A percentile compares a stretch with the other conserved stretches of the same genome.
phyloP scores from a whole-genome alignment of 2,329 filamentous ascomycete genomes.

The Phyllosticta ampelicida region DNA sequence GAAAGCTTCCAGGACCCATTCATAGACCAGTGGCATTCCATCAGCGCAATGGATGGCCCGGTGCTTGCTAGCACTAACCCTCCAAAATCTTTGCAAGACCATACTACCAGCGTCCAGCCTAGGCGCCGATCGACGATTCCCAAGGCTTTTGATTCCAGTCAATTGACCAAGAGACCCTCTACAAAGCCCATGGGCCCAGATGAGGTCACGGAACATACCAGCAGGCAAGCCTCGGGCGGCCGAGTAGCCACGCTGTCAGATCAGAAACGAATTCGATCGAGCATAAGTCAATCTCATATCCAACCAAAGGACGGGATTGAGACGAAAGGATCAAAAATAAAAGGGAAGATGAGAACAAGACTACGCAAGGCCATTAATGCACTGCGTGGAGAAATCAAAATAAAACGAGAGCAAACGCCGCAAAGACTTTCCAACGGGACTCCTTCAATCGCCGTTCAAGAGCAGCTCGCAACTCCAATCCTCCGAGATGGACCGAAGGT shows the following conservation, averaged over 20 bases:
- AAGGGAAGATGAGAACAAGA: background rate
- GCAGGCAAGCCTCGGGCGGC: background rate
- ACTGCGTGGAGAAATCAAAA: background rate
- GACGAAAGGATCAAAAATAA: background rate
- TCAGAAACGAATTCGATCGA: background rate
- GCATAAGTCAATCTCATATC: background rate
- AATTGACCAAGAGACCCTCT: background rate
- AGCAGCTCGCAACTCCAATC: background rate
- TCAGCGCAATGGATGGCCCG: conserved; percentile 11
- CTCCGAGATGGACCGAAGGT: background rate
- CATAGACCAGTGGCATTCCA: conserved; percentile 3
- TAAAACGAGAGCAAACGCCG: background rate
- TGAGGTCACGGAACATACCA: background rate
- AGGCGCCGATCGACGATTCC: background rate
- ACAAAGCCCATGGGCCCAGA: background rate
- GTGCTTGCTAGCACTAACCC: conserved; percentile 2
- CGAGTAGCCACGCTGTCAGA: background rate
- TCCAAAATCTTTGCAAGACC: background rate
- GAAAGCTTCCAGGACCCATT: background rate
- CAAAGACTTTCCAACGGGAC: background rate
- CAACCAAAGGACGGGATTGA: background rate
- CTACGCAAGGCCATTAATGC: background rate
- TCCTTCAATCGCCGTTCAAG: background rate
- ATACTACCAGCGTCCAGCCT: background rate
- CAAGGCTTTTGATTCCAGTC: background rate